phyloP scores from a whole-genome alignment of 2,329 filamentous ascomycete species.

The Aureobasidium zeae region DNA sequence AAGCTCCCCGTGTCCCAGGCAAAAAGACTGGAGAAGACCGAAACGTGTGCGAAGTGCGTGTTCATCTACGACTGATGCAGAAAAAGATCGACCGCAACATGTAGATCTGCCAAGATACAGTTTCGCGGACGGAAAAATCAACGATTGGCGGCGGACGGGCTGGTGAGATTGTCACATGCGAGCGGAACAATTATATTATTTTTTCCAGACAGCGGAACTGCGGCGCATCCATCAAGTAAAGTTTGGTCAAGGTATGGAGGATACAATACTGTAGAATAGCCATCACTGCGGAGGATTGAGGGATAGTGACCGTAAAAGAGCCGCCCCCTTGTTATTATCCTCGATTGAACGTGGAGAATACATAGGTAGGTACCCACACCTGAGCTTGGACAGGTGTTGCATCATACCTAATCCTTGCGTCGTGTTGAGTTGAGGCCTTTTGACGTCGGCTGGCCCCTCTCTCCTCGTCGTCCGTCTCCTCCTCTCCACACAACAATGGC shows the following conservation, averaged over 20 bases:
- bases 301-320: conserved; percentile 9
- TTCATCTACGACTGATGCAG: not conserved
- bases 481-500: conserved; percentile 11
- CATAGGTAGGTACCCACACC: conserved; percentile 6
- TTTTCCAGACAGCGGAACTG: no score
- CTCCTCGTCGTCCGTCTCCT: not conserved
- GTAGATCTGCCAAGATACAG: conserved; percentile 5
- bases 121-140: not conserved
- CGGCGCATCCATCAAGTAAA: no score
- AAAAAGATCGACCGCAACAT: not conserved
- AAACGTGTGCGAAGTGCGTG: not conserved
- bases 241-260: no score
- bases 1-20: no score
- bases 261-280: no score
- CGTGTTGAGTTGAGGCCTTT: not conserved
- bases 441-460: not conserved
- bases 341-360: conserved; percentile 11
- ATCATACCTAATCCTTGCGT: conserved; percentile 15
- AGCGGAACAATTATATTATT: no score
- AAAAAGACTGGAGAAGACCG: conserved; percentile 11
- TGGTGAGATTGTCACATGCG: no score
- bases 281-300: no score
- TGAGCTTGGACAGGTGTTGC: conserved; percentile 11
- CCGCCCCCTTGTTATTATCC: conserved; percentile 4
- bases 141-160: conserved; percentile 6